Evolutionary conservation across 352 stramenopile species (phyloP), one percentile per base, ranked within the genome.

Genomic region (Globisporangium echinulatum): DNA sequence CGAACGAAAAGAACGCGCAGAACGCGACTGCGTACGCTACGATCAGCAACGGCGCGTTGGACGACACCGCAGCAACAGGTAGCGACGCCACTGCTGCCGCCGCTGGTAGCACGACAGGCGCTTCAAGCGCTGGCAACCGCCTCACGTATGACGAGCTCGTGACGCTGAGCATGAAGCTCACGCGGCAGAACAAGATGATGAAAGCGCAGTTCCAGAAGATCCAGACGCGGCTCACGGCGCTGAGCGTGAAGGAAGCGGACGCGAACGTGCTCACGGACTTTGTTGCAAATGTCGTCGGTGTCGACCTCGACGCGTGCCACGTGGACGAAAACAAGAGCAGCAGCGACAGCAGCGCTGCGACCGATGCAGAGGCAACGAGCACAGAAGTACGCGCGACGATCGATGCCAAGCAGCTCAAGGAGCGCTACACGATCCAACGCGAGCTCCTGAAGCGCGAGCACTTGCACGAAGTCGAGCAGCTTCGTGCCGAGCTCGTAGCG

Each of bases 131-230:
- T 10, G 62, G 61, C 11, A 69, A 61, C 60, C 60, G 62, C 37
- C 77, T 74, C n/a, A 77, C 78, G 52, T 95, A 95, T 59, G 85
- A 95, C 36, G 82, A 95, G 61, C 63, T 95, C 4, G 68, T 95
- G 40, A 67, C 77, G 50, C 73, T 95, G 39, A 95, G 82, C 56
- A 90, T 93, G 83, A 95, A 95, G 69, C 77, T 93, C 55, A 95
- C 83, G 60, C 72, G 85, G 15, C 85, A 95, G 67, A 95, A 95
- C 71, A 92, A 92, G 61, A 67, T 92, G 47, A 90, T 92, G 82
- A 91, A 90, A 63, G 65, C 63, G 5, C 83, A 93, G 67, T 87
- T 91, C 58, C 83, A 91, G 63, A 90, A 89, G 65, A 85, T 77
- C 61, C 77, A 91, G 63, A 67, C 53, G 50, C 74, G 79, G 3